Conservation (phyloP, 2,329 filamentous ascomycete genomes). For the Beauveria medogensis region DNA sequence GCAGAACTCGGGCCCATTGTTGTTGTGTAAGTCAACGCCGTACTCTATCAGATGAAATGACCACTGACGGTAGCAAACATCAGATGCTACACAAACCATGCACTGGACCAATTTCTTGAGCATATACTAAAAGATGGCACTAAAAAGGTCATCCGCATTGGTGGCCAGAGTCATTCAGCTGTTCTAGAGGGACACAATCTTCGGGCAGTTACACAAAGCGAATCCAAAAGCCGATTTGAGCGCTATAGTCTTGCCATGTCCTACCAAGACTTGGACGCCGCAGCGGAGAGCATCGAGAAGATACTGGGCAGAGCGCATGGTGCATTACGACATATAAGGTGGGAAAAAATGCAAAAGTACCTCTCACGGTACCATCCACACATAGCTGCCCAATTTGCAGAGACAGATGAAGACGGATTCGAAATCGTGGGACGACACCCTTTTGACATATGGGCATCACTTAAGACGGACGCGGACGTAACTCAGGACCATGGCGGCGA, state of each 20-base stretch:
- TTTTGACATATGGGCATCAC: conserved; percentile 7
- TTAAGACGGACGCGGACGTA: background rate
- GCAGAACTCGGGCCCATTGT: conserved; percentile 37
- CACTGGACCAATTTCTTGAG: conserved; percentile 47
- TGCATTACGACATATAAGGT: background rate
- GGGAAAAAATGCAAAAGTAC: background rate
- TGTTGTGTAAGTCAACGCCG: conserved; percentile 20
- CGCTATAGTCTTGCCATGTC: background rate
- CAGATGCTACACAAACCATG: conserved; percentile 34
- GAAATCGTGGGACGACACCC: conserved; percentile 1
- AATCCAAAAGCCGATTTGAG: background rate
- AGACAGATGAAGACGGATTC: background rate
- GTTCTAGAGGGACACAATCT: conserved; percentile 1
- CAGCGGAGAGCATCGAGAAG: background rate
- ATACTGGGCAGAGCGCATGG: background rate
- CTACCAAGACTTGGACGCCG: background rate
- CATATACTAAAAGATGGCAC: conserved; percentile 41
- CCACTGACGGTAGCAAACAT: background rate
- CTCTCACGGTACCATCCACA: background rate
- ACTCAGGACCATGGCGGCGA: background rate
- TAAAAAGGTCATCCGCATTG: conserved; percentile 49
- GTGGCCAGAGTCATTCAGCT: conserved; percentile 21
- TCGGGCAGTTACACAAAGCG: background rate
- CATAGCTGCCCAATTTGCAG: background rate
- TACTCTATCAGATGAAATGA: conserved; percentile 25